These are phyloP conservation scores for Pseudognaphalium luteoalbum DNA, from an alignment of 129 eudicot genomes.

Conservation along the genomic window DNA sequence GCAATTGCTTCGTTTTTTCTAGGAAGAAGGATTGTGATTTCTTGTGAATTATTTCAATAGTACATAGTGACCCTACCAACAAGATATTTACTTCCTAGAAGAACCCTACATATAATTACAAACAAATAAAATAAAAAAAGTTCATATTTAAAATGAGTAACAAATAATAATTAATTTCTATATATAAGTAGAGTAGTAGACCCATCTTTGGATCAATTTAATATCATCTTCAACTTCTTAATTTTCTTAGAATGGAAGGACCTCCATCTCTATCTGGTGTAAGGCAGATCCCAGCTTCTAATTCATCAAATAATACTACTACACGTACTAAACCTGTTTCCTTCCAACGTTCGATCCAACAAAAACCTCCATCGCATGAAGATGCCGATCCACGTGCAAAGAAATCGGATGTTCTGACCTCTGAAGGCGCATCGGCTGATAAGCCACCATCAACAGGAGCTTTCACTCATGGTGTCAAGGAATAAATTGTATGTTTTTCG, in stretches of 20 bases:
- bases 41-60: neutral
- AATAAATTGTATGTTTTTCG: neutral
- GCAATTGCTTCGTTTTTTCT: neutral
- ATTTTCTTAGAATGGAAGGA: slow-evolving; percentile 1
- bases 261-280: slow-evolving; percentile 12
- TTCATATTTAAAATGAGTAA: no score
- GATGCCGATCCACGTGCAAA: slow-evolving; percentile 18
- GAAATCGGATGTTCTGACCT: neutral
- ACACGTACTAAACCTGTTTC: slow-evolving; percentile 1
- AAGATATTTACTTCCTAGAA: no score
- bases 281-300: neutral
- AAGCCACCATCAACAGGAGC: slow-evolving; percentile 11
- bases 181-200: no score
- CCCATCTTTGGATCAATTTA: neutral
- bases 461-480: neutral
- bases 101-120: no score
- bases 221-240: neutral
- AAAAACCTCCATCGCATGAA: slow-evolving; percentile 19
- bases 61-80: no score
- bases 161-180: no score
- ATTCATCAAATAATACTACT: neutral
- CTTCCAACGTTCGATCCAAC: neutral
- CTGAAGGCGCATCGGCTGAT: neutral
- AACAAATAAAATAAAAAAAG: no score
- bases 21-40: neutral